Percentiles rank a stretch among this genome's conserved stretches.
phyloP scores from a whole-genome alignment of 495 filamentous ascomycete genomes.

The Rostrohypoxylon terebratum region DNA sequence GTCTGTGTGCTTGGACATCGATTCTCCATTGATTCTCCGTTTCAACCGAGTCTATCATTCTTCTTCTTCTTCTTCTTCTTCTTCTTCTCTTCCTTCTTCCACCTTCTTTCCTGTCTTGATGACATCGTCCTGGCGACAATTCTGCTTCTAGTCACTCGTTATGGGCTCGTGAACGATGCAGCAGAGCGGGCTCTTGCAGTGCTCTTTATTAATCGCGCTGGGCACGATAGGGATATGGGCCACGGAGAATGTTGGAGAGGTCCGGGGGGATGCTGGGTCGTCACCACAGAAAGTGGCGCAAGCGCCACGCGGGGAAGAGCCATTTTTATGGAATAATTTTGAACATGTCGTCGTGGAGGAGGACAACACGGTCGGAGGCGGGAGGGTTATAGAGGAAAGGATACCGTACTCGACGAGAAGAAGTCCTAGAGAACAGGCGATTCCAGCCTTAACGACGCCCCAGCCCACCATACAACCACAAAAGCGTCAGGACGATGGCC shows the following conservation, averaged over 20 bases:
- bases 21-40: slow-evolving; percentile 19
- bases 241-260: slow-evolving; percentile 32
- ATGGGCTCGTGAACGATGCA: slow-evolving; percentile 48
- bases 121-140: slow-evolving; percentile 37
- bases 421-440: slow-evolving; percentile 34
- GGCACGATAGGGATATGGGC: slow-evolving; percentile 46
- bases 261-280: slow-evolving; percentile 18
- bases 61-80: no score
- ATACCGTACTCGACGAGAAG: slow-evolving; percentile 29
- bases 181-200: slow-evolving; percentile 48
- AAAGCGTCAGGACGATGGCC: slow-evolving; percentile 55
- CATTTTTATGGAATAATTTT: slow-evolving; percentile 21
- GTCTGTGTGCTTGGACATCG: slow-evolving; percentile 44
- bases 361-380: slow-evolving; percentile 12
- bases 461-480: slow-evolving; percentile 38
- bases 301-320: slow-evolving; percentile 4
- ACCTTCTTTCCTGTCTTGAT: slow-evolving; percentile 35
- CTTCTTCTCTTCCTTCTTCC: slow-evolving; percentile 33
- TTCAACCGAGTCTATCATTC: slow-evolving; percentile 23
- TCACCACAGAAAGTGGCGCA: slow-evolving; percentile 10
- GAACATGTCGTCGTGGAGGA: slow-evolving; percentile 23
- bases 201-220: slow-evolving; percentile 44
- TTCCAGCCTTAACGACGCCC: slow-evolving; percentile 34
- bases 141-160: slow-evolving; percentile 31
- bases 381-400: slow-evolving; percentile 30